Base-by-base conservation (phyloP, 2,329 filamentous ascomycete genomes). In the Colletotrichum tamarilloi region DNA sequence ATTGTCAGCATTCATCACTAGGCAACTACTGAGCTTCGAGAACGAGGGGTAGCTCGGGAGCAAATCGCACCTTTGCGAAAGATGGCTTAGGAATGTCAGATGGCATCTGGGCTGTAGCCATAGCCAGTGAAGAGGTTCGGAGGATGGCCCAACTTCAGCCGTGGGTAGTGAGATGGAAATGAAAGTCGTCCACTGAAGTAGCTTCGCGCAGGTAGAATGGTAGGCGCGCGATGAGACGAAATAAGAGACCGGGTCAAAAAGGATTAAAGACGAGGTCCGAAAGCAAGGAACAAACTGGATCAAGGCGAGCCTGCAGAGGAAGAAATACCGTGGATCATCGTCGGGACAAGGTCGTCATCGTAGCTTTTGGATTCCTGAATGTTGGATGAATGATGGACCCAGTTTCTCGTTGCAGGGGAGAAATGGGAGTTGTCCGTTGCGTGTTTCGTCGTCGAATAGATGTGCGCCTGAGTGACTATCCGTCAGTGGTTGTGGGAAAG, bases 21-120 rank as follows among this genome's bases (percentile, higher is more conserved):
- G 49, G 52, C 57, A 53, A 42, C 65, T 35, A 52, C 12, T 53
- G 42, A 38, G 26, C 65, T 63, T 59, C 59, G 16, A 62, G 49
- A 22, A 32, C 32, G 16, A 32, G 30, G 24, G 30, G 35, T 38
- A 55, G 14, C 32, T 65, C 52, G n/a, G 32, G 49, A 65, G 32
- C 32, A n/a, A 35, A 32, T 11, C 86, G 72, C 85, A 94, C 93
- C 89, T 94, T 95, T 83, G 93, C 93, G 86, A 95, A 95, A 56
- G 93, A 94, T 77, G 92, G 88, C 82, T 90, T 91, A 66, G 84
- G 84, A 68, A 84, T 76, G 76, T 88, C 87, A 75, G 85, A 79
- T 77, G 85, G 81, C 77, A 86, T 82, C 78, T 85, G 84, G 68
- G 85, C 80, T 59, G 86, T 83, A 74, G 87, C 84, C 87, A 89